Evolutionary conservation across 225 moss, liverwort and hornwort genomes (phyloP), one percentile per base, ranked within the genome.

Genomic region (Physcomitrium patens): DNA sequence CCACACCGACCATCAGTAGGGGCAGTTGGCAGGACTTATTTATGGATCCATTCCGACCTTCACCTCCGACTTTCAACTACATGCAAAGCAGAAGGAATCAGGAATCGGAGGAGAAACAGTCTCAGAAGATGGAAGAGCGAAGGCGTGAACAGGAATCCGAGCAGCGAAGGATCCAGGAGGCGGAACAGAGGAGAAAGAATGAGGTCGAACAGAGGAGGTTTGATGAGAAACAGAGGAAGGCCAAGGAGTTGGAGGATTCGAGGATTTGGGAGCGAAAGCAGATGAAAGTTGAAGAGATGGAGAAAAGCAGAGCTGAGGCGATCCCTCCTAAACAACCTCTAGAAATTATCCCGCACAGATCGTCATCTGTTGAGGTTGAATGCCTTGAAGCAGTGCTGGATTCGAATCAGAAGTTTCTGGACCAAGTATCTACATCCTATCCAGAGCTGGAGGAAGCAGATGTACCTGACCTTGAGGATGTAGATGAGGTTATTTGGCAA

Each of bases 1-100:
- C 86, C 11, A 86, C 88, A 10, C 88, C 89, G 0, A 76, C 83
- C 20, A 78, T 76, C 7, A 19, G 74, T 12, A 70, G 86, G 7
- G 81, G 81, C 52, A 86, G 79, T 19, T 89, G 89, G 89, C 84
- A 84, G 14, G 86, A 86, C 73, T 60, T 85, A 65, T 84, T 89
- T 43, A 64, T 82, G 47, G 89, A 89, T 44, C 89, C 89, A 15
- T 89, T 89, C 67, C 84, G 89, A 7, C 84, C 89, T 41, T 53
- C 81, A 3, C 81, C 81, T 16, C 75, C 69, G 47, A 77, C 77
- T 13, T 84, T 82, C 71, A 86, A 80, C 27, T 86, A 86, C 71
- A 76, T 83, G 83, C 83, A 87, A 48, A 71, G 78, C 9, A 72
- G 72, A 60, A 72, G 83, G 65, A 66, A 60, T 41, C 70, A 79